Base-by-base conservation (phyloP, 2,329 filamentous ascomycete species). In the Aspergillus chevalieri region DNA sequence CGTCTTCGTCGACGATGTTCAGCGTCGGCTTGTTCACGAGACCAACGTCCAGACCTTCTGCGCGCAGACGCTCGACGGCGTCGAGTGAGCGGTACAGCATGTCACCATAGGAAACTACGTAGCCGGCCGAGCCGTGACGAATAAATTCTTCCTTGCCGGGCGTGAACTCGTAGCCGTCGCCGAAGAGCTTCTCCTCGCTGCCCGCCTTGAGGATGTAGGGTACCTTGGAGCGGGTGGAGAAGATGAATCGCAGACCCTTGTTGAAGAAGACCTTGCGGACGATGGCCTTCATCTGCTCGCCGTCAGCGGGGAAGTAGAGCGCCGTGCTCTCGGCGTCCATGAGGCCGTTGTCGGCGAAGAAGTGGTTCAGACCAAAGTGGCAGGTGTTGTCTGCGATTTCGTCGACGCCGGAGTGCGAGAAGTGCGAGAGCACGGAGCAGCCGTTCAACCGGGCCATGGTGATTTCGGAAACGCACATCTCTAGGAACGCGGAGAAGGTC, bases 301-400 rank as follows among this genome's bases (percentile, higher is more conserved):
- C 68, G 33, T 71, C 68, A 14, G 68, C 68, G 1, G 68, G 68
- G 62, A 71, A 71, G 53, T 70, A 71, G 2, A 71, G 52, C 1
- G 62, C 50, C 1, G 66, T 70, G 21, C 38, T 59, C 48, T 62
- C 64, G 19, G 63, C 63, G 47, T 71, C 68, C 56, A 69, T 65
- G 6, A 71, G 55, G 1, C 66, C 68, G 44, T 71, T 71, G 28
- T 71, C 68, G 4, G 68, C 67, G 48, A 71, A 71, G 61, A 70
- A 69, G 36, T 67, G 63, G 59, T 71, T 70, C 50, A 71, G 53
- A 4, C 68, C 68, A 48, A 71, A 71, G 54, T 71, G 68, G 57
- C 68, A 71, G 1, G 68, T 71, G 52, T 71, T 71, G 48, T 71
- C 68, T 12, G 68, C 68, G 59, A 71, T 71, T 52, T 71, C 68